phyloP scores from a whole-genome alignment of 768 basidiomycete species.

The Porphyrellus cyaneotinctus region DNA sequence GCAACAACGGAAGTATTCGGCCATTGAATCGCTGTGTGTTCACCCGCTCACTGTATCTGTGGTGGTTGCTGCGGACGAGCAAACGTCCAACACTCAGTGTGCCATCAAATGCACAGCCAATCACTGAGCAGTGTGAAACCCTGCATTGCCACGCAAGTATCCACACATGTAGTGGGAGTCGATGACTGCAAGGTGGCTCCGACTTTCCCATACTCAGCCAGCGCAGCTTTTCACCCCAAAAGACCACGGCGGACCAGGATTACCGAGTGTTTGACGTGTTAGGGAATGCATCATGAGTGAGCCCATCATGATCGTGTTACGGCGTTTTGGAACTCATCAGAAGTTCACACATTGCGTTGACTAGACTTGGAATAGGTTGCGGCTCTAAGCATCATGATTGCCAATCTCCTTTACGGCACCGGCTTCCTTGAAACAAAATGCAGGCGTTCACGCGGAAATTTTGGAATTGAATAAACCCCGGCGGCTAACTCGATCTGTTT shows the following conservation, averaged over 20 bases:
- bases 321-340: slow-evolving; percentile 17
- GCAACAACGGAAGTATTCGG: slow-evolving; percentile 25
- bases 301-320: slow-evolving; percentile 12
- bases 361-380: slow-evolving; percentile 10
- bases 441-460: slow-evolving; percentile 18
- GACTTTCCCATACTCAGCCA: slow-evolving; percentile 13
- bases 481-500: slow-evolving; percentile 26
- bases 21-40: slow-evolving; percentile 8
- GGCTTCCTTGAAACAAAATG: slow-evolving; percentile 23
- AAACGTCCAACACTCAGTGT: not conserved
- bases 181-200: slow-evolving; percentile 1
- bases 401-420: slow-evolving; percentile 33
- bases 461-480: slow-evolving; percentile 30
- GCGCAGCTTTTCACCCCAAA: slow-evolving; percentile 8
- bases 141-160: slow-evolving; percentile 14
- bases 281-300: slow-evolving; percentile 13
- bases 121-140: slow-evolving; percentile 28
- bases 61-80: slow-evolving; percentile 18
- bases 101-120: slow-evolving; percentile 32
- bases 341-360: slow-evolving; percentile 5
- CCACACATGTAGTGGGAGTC: slow-evolving; percentile 9
- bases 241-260: slow-evolving; percentile 4
- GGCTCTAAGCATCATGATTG: slow-evolving; percentile 27
- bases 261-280: slow-evolving; percentile 16
- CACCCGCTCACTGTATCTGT: slow-evolving; percentile 6